phyloP scores from a whole-genome alignment of 176 grass and related monocot genomes.

The Aegilops sharonensis region DNA sequence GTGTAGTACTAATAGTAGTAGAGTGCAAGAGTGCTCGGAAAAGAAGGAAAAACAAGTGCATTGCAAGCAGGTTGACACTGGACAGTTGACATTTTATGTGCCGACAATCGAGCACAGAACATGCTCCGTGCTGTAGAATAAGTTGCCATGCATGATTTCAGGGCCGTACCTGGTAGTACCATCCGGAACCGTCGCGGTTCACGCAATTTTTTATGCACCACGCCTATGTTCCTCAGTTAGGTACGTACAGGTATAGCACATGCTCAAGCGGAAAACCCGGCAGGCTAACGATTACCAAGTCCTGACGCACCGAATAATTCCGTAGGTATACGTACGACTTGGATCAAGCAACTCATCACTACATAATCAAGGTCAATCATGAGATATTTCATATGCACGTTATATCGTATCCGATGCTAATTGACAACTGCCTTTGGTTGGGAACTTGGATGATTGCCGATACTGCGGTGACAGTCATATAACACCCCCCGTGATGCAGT shows the following conservation, averaged over 20 bases:
- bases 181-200: background rate
- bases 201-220: background rate
- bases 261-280: conserved; percentile 26
- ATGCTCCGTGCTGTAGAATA: background rate
- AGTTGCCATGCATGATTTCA: conserved; percentile 22
- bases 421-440: background rate
- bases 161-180: conserved; percentile 8
- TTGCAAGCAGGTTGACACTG: background rate
- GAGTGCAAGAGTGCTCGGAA: background rate
- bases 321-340: background rate
- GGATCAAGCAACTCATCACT: background rate
- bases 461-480: too few relatives aligned
- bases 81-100: background rate
- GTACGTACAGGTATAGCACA: conserved; percentile 20
- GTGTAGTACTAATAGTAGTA: background rate
- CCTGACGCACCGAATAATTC: background rate
- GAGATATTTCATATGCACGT: background rate
- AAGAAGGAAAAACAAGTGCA: background rate
- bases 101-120: background rate
- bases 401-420: background rate
- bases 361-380: conserved; percentile 9
- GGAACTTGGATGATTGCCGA: too few relatives aligned
- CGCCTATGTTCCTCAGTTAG: background rate
- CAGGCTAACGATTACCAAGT: background rate
- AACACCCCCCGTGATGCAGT: too few relatives aligned